Evolutionary conservation across 805 yeast genomes (phyloP).

Genomic region (Candida khao-thaluensis): DNA sequence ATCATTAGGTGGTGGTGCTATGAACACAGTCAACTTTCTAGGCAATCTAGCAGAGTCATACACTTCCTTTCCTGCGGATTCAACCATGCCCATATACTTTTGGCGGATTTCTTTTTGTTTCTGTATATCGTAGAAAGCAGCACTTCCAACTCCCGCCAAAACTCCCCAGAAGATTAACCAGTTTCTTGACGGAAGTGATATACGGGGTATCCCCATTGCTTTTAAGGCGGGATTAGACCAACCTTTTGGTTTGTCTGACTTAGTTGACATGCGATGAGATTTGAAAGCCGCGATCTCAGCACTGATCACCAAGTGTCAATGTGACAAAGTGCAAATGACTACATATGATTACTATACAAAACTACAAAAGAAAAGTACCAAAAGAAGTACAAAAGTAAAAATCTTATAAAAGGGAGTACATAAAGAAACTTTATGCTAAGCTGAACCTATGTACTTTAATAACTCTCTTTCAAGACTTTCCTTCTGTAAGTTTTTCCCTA

Average conservation of each 20-base stretch:
- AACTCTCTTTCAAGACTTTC: slow-evolving; percentile 25
- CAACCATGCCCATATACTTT: slow-evolving; percentile 62
- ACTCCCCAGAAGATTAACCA: slow-evolving; percentile 89
- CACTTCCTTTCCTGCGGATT: slow-evolving; percentile 46
- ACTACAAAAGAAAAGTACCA: no score
- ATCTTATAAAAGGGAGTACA: no score
- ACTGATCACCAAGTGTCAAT: no score
- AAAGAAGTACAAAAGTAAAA: no score
- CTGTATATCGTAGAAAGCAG: slow-evolving; percentile 72
- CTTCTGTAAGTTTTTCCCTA: slow-evolving; percentile 61
- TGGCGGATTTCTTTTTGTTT: slow-evolving; percentile 66
- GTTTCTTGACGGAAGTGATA: slow-evolving; percentile 83
- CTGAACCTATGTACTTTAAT: no score
- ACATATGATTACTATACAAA: no score
- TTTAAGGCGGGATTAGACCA: slow-evolving; percentile 75
- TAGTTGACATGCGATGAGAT: slow-evolving; percentile 6
- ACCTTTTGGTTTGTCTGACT: slow-evolving; percentile 19
- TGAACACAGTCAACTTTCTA: slow-evolving; percentile 74
- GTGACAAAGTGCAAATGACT: no score
- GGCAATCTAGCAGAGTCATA: slow-evolving; percentile 54
- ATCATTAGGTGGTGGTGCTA: slow-evolving; percentile 98
- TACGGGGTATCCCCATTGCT: slow-evolving; percentile 79
- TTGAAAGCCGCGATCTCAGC: neutral
- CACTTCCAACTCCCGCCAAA: slow-evolving; percentile 65
- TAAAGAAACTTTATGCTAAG: no score